These are phyloP conservation scores for Musa troglodytarum DNA, from an alignment of 176 grass and related monocot genomes.

Conservation along the genomic window DNA sequence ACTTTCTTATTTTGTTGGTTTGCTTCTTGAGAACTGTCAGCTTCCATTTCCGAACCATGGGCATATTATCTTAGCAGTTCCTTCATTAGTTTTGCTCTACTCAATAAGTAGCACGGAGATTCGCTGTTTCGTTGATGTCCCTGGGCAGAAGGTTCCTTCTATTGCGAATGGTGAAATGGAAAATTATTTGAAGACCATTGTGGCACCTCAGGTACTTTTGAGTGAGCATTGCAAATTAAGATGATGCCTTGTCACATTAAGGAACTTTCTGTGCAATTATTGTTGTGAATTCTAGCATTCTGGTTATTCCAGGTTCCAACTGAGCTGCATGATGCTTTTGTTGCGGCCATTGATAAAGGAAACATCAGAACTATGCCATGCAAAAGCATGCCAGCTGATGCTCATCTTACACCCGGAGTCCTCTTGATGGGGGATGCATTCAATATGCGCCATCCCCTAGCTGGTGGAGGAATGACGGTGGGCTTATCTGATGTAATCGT, in stretches of 20 bases:
- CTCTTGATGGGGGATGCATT: conserved; percentile 96
- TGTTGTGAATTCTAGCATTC: no score
- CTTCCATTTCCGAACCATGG: conserved; percentile 76
- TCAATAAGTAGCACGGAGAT: conserved; percentile 87
- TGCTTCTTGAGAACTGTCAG: conserved; percentile 81
- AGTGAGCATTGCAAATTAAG: no score
- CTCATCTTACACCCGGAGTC: conserved; percentile 78
- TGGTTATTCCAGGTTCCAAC: no score
- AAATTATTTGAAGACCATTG: conserved; percentile 82
- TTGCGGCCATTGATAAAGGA: no score
- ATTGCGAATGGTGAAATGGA: conserved; percentile 84
- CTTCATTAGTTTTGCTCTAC: conserved; percentile 83
- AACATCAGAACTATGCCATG: no score
- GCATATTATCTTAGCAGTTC: conserved; percentile 91
- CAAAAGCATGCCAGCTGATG: conserved; percentile 26
- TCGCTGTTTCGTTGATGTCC: conserved; percentile 88
- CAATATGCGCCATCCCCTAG: conserved; percentile 93
- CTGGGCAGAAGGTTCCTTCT: conserved; percentile 87
- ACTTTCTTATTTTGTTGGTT: conserved; percentile 84
- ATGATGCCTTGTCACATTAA: background rate
- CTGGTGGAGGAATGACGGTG: conserved; percentile 93
- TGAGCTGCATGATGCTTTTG: no score
- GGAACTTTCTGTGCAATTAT: no score
- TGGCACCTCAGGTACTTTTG: conserved; percentile 72
- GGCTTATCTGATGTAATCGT: conserved; percentile 84